Percentiles rank a stretch among this genome's conserved stretches.
These are phyloP conservation scores for Echites panduratus DNA, from an alignment of 257 asterid genomes.

Conservation along the genomic window DNA sequence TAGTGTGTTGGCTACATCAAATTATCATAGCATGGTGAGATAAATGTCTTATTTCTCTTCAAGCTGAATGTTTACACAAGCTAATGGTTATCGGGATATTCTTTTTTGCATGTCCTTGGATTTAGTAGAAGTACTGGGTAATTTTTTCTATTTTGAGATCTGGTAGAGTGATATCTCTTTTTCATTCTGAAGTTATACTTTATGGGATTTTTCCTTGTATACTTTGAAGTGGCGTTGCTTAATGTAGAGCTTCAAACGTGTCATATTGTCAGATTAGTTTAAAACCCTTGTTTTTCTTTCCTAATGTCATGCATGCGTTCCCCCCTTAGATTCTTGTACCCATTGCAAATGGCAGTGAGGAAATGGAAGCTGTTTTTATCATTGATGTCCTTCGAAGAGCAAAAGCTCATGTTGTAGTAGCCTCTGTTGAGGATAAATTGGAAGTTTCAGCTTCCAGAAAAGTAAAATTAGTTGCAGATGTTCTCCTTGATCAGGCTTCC, in stretches of 20 bases:
- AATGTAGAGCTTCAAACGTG: background rate
- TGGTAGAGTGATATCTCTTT: background rate
- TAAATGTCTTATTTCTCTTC: background rate
- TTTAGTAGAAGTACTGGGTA: background rate
- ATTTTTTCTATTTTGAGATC: background rate
- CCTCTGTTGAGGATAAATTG: conserved; percentile 62
- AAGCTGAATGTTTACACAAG: background rate
- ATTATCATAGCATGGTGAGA: background rate
- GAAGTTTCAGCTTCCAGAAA: conserved; percentile 89
- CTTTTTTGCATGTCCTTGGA: background rate
- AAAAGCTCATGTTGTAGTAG: conserved; percentile 81
- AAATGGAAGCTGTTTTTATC: conserved; percentile 89
- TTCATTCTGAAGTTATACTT: background rate
- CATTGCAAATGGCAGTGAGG: conserved; percentile 90
- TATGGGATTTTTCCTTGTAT: background rate
- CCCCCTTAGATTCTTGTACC: conserved; percentile 83
- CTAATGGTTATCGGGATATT: background rate
- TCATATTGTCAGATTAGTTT: background rate
- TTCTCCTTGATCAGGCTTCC: conserved; percentile 66
- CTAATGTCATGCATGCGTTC: background rate
- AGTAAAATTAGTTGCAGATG: conserved; percentile 84
- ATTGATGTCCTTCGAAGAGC: conserved; percentile 88
- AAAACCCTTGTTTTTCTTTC: background rate
- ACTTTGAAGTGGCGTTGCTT: background rate
- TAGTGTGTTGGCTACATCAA: background rate